Conservation (phyloP, 345 rosid species). For the Clarkia xantiana region DNA sequence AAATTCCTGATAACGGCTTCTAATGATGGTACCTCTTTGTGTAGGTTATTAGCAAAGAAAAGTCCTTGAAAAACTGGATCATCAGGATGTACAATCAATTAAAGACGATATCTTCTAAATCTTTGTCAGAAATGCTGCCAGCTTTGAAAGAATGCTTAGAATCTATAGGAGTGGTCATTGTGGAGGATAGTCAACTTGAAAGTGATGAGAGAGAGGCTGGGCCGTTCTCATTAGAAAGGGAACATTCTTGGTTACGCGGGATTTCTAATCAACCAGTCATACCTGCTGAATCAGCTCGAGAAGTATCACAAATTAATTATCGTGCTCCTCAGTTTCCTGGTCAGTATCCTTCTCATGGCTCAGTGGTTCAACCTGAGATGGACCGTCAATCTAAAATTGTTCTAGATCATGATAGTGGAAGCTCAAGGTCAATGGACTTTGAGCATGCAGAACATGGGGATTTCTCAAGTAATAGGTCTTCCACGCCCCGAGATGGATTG, state of each 20-base stretch:
- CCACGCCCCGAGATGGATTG: slow-evolving; percentile 38
- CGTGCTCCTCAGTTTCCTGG: slow-evolving; percentile 17
- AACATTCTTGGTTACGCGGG: slow-evolving; percentile 15
- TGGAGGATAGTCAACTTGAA: slow-evolving; percentile 35
- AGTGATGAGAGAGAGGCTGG: slow-evolving; percentile 48
- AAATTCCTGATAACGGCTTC: slow-evolving; percentile 3
- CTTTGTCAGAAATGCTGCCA: slow-evolving; percentile 27
- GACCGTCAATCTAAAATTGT: slow-evolving; percentile 38
- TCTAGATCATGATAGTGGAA: slow-evolving; percentile 42
- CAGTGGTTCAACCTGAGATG: slow-evolving; percentile 17
- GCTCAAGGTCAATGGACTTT: slow-evolving; percentile 47
- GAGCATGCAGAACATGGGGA: slow-evolving; percentile 60
- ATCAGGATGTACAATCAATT: slow-evolving; percentile 45
- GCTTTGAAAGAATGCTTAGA: slow-evolving; percentile 46
- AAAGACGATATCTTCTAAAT: slow-evolving; percentile 30
- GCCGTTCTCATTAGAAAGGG: slow-evolving; percentile 16
- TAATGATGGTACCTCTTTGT: slow-evolving; percentile 10
- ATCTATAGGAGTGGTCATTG: slow-evolving; percentile 24
- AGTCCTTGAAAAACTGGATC: slow-evolving; percentile 58
- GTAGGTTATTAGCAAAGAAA: slow-evolving; percentile 54
- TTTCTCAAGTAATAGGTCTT: slow-evolving; percentile 46
- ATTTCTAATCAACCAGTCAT: slow-evolving; percentile 20
- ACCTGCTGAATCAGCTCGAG: slow-evolving; percentile 14
- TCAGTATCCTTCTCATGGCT: slow-evolving; percentile 23
- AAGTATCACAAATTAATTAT: slow-evolving; percentile 14